Conservation (phyloP, 1,284 basidiomycete genomes). For the Albatrellus sp. region DNA sequence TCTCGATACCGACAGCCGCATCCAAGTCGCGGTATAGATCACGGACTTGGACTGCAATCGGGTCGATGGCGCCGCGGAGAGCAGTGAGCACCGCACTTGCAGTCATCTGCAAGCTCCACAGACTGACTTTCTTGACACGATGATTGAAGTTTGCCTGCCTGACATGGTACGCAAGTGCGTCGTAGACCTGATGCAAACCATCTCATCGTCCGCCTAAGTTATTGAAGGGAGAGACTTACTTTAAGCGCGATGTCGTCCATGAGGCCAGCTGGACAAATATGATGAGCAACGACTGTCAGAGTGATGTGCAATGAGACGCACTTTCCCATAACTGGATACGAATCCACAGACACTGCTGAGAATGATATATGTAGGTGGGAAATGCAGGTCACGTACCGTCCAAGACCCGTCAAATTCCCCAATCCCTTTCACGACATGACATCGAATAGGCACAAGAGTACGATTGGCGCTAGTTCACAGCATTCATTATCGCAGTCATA, state of each 20-base stretch:
- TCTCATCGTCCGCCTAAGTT: too few species aligned
- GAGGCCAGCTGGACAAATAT: conserved; percentile 48
- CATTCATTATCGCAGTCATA: conserved; percentile 10
- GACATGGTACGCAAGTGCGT: conserved; percentile 87
- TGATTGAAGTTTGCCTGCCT: conserved; percentile 78
- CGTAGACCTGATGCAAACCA: conserved; percentile 31
- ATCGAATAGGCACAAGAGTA: conserved; percentile 86
- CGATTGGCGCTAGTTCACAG: conserved; percentile 58
- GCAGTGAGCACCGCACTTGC: conserved; percentile 52
- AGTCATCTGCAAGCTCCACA: conserved; percentile 73
- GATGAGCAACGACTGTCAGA: neutral
- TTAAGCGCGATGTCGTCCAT: conserved; percentile 75
- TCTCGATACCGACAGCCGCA: neutral
- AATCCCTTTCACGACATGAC: conserved; percentile 70
- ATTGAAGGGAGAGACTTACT: conserved; percentile 20
- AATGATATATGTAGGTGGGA: conserved; percentile 12
- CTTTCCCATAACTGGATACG: conserved; percentile 75
- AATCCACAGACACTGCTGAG: conserved; percentile 8
- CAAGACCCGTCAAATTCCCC: conserved; percentile 80
- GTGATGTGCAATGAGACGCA: conserved; percentile 23
- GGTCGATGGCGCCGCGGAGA: conserved; percentile 44
- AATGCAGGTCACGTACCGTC: conserved; percentile 50
- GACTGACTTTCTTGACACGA: conserved; percentile 74
- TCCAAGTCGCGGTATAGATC: conserved; percentile 23
- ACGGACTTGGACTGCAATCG: conserved; percentile 32